Conservation (phyloP, 441 rosid species). For the Erodium texanum region DNA sequence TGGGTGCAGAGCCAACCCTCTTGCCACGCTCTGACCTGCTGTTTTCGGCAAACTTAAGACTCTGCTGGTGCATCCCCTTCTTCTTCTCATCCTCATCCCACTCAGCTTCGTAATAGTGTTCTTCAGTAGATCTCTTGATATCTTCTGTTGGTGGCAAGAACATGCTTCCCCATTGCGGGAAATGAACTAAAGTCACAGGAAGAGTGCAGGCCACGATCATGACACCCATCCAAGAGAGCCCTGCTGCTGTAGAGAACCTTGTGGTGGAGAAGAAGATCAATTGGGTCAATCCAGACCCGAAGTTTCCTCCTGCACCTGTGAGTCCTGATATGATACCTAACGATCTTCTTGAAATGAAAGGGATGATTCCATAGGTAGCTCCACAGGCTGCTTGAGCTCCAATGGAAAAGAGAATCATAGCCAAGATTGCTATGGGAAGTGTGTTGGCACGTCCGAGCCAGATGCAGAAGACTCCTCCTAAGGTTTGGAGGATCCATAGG, state of each 20-base stretch:
- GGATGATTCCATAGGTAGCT: slow-evolving; percentile 66
- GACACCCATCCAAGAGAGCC: slow-evolving; percentile 63
- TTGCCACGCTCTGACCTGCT: slow-evolving; percentile 65
- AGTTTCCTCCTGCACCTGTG: slow-evolving; percentile 79
- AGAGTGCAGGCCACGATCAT: slow-evolving; percentile 65
- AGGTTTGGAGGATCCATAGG: slow-evolving; percentile 59
- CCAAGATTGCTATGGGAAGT: slow-evolving; percentile 43
- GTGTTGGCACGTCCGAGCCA: slow-evolving; percentile 66
- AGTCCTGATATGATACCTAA: slow-evolving; percentile 66
- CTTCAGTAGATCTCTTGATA: slow-evolving; percentile 40
- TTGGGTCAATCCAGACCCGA: slow-evolving; percentile 69
- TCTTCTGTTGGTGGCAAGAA: slow-evolving; percentile 42
- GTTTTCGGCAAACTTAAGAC: slow-evolving; percentile 66
- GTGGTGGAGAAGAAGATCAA: slow-evolving; percentile 53
- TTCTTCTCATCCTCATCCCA: slow-evolving; percentile 58
- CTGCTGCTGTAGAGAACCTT: slow-evolving; percentile 39
- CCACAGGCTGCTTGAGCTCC: slow-evolving; percentile 90
- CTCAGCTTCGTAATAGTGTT: slow-evolving; percentile 49
- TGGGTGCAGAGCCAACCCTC: slow-evolving; percentile 29
- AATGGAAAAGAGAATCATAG: slow-evolving; percentile 66
- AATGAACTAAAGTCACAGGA: slow-evolving; percentile 51
- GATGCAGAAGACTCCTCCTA: slow-evolving; percentile 64
- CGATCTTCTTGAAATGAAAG: slow-evolving; percentile 65
- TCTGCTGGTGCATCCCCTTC: slow-evolving; percentile 48
- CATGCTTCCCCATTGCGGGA: slow-evolving; percentile 90